Conservation (phyloP, 1,284 basidiomycete genomes). For the Puccinia novopanici region DNA sequence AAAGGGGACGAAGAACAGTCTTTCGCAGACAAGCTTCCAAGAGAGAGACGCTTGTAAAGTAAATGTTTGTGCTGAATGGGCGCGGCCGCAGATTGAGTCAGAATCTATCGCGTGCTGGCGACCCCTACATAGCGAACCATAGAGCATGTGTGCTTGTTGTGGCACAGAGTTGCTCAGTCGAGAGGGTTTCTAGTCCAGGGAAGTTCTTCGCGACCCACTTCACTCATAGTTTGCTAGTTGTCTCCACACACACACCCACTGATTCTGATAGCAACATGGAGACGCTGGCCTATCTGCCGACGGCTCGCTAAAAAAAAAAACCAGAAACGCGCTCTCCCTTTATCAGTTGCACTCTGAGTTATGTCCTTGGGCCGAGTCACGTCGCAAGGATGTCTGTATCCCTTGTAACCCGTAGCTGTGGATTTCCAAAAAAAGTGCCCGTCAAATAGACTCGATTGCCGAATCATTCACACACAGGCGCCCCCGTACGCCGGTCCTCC, state of each 20-base stretch:
- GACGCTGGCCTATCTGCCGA: background rate
- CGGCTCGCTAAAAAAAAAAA: conserved; percentile 5
- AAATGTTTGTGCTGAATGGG: too few relatives aligned
- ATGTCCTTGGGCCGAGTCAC: too few relatives aligned
- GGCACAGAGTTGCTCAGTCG: background rate
- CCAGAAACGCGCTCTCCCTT: background rate
- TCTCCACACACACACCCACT: background rate
- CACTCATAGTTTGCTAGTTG: conserved; percentile 10
- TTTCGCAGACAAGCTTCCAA: background rate
- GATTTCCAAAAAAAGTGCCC: too few relatives aligned
- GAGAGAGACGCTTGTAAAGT: background rate
- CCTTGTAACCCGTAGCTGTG: too few relatives aligned
- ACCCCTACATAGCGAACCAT: conserved; percentile 3
- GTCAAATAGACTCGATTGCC: too few relatives aligned
- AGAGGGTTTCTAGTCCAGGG: conserved; percentile 13
- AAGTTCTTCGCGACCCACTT: background rate
- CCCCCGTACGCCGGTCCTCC: too few relatives aligned
- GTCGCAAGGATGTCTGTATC: too few relatives aligned
- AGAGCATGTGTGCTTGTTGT: too few relatives aligned
- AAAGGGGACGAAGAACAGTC: background rate
- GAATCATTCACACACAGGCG: too few relatives aligned
- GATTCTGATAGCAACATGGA: background rate
- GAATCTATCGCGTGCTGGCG: conserved; percentile 23
- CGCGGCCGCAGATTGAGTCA: conserved; percentile 30
- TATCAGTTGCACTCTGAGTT: background rate